Conservation (phyloP, 768 basidiomycete species). For the Arthromyces matolae region DNA sequence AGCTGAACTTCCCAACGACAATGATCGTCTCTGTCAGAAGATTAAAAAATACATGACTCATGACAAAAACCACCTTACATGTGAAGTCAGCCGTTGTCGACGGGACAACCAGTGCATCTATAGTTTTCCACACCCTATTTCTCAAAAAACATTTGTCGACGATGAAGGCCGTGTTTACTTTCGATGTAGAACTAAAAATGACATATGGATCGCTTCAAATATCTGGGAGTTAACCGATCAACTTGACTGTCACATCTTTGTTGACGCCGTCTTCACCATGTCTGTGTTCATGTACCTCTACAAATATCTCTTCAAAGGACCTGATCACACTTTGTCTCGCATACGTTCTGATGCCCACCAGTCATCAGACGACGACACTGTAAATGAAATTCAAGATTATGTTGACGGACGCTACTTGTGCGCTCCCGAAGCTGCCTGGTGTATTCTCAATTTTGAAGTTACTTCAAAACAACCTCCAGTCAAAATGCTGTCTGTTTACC, state of each 20-base stretch:
- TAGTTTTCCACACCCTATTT: slow-evolving; percentile 1
- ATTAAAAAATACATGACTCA: slow-evolving; percentile 6
- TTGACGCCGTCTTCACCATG: slow-evolving; percentile 2
- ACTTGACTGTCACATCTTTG: slow-evolving; percentile 5
- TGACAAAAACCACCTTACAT: not conserved
- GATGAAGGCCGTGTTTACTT: not conserved
- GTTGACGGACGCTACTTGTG: slow-evolving; percentile 2
- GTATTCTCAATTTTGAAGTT: slow-evolving; percentile 8
- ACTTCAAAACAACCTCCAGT: slow-evolving; percentile 7
- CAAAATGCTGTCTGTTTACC: not conserved
- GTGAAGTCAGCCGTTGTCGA: not conserved
- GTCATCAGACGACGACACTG: not conserved
- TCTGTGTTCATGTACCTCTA: slow-evolving; percentile 7
- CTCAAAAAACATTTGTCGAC: not conserved
- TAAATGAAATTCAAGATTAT: slow-evolving; percentile 2
- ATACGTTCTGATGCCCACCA: slow-evolving; percentile 4
- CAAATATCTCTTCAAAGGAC: slow-evolving; percentile 12
- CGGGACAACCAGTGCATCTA: not conserved
- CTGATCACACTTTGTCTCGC: not conserved
- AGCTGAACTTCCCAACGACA: not conserved
- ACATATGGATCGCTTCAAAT: not conserved
- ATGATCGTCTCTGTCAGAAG: not conserved
- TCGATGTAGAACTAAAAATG: not conserved
- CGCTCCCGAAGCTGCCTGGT: slow-evolving; percentile 7
- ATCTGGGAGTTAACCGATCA: not conserved